Base-by-base conservation (phyloP, 371 early-diverging fungal genomes). In the Dipsacomyces acuminosporus region DNA sequence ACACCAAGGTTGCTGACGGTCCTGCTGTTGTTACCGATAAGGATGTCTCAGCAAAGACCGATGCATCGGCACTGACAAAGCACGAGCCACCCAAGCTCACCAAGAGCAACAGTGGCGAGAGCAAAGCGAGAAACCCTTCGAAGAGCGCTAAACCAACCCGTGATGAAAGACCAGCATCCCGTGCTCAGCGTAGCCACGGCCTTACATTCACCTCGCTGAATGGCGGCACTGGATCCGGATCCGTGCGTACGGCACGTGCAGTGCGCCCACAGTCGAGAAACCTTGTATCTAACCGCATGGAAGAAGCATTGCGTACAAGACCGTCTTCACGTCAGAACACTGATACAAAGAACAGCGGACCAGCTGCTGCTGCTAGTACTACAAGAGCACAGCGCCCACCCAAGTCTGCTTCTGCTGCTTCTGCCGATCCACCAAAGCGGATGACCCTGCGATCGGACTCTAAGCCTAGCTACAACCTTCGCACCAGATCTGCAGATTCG, bases 371-470 rank as follows among this genome's bases (percentile, higher is more conserved):
- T 5, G 11, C 30, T 30, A 11, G 7, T 30, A 30, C 24, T 21
- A 13, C 51, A 15, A 8, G 44, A 14, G 59, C 59, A 6, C 48
- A 48, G 25, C 53, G 53, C 2, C 47, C 59, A 14, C 24, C 41
- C 8, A 38, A 38, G 38, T 17, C 38, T 38, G 38, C 14, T 38
- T 21, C 50, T 7, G 20, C 40, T 23, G 17, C 8, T 9, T 19
- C 40, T 2, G 49, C 38, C 18, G 50, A 49, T 5, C 36, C 18
- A 6, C 50, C 54, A 0, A 48, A 41, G 23, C 56, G 66, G 21
- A 66, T 66, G 66, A 66, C 66, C 25, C 50, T 66, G 45, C 43
- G 66, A 19, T 66, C 66, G 9, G 56, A 51, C 7, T 15, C 38
- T 11, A 38, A 38, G 38, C 5, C 17, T 11, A 30, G 7, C 7